These are phyloP conservation scores for Adansonia digitata DNA, from an alignment of 345 rosid genomes.

Conservation along the genomic window DNA sequence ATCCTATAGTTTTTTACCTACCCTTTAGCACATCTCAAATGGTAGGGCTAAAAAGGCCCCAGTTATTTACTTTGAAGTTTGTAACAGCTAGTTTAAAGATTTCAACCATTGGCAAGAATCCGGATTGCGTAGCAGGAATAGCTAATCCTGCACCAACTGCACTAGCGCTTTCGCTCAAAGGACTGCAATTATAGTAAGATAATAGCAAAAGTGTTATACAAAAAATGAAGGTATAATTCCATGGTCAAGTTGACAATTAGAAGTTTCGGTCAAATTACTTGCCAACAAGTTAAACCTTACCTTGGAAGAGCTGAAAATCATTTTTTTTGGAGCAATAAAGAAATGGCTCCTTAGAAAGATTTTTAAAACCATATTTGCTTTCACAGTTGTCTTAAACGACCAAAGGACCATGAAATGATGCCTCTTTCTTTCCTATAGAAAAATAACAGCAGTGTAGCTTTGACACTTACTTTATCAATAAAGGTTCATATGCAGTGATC, in stretches of 20 bases:
- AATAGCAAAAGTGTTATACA: not conserved
- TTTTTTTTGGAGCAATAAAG: not conserved
- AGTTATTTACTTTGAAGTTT: slow-evolving; percentile 61
- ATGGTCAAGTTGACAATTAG: not conserved
- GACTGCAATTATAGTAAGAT: slow-evolving; percentile 37
- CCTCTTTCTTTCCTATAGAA: not conserved
- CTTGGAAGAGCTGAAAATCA: not conserved
- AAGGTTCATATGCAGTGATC: slow-evolving; percentile 65
- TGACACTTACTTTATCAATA: slow-evolving; percentile 52
- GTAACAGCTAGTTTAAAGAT: slow-evolving; percentile 63
- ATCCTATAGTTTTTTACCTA: not conserved
- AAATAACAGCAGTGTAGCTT: slow-evolving; percentile 20
- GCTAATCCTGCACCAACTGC: slow-evolving; percentile 72
- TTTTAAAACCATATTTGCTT: not conserved
- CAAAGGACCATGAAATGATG: not conserved
- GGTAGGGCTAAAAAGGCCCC: slow-evolving; percentile 62
- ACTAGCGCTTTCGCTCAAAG: slow-evolving; percentile 66
- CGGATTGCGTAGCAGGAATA: slow-evolving; percentile 53
- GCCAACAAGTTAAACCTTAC: not conserved
- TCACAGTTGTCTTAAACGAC: not conserved
- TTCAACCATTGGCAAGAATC: slow-evolving; percentile 57
- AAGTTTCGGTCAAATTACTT: not conserved
- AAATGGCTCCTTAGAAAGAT: not conserved
- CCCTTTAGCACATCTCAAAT: slow-evolving; percentile 12
- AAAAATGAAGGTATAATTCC: not conserved